Evolutionary conservation across 257 asterid genomes (phyloP).

Genomic region (Solanum infundibuliforme): DNA sequence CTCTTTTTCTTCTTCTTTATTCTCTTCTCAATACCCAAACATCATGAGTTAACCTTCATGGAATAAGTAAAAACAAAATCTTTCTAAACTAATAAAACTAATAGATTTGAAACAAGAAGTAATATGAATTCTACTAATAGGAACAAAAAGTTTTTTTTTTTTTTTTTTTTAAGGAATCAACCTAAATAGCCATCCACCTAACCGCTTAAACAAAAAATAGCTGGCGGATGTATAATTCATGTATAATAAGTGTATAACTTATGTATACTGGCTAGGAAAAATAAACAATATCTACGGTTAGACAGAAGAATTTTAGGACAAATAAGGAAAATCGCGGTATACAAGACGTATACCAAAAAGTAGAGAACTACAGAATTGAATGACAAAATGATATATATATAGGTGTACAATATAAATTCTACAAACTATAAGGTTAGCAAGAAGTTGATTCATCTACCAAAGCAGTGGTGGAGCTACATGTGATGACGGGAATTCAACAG

Average conservation of each 20-base stretch:
- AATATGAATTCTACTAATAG: not conserved
- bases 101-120: not conserved
- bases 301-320: not conserved
- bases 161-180: no score
- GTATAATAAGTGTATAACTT: not conserved
- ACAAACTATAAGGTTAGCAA: not conserved
- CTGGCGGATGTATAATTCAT: not conserved
- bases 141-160: not conserved
- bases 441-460: not conserved
- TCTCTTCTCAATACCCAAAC: not conserved
- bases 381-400: not conserved
- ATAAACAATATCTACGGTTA: not conserved
- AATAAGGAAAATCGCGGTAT: not conserved
- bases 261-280: not conserved
- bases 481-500: not conserved
- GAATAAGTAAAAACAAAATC: not conserved
- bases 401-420: not conserved
- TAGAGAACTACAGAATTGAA: not conserved
- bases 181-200: not conserved
- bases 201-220: not conserved
- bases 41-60: not conserved
- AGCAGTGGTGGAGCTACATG: not conserved
- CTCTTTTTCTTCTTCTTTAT: not conserved
- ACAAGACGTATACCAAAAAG: not conserved
- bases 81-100: not conserved